A percentile compares a stretch with the other conserved stretches of the same genome.
These are phyloP conservation scores for Alternaria novae-zelandiae DNA, from an alignment of 2,329 filamentous ascomycete species.

Conservation along the genomic window DNA sequence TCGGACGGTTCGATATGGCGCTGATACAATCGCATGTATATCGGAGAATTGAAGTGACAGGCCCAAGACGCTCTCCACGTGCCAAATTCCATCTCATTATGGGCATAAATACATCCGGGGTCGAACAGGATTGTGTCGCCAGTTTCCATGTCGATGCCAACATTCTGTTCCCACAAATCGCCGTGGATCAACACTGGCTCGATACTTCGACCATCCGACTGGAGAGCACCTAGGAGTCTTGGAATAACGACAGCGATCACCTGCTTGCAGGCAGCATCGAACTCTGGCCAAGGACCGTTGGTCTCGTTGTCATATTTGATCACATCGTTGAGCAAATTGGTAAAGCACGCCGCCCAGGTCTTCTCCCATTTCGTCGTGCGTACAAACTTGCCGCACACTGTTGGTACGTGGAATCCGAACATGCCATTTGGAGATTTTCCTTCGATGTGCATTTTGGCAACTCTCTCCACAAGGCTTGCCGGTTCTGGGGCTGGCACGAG, in stretches of 20 bases:
- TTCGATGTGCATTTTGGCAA: background rate
- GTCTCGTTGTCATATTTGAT: background rate
- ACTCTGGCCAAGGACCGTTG: background rate
- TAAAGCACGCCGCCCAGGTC: background rate
- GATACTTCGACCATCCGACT: background rate
- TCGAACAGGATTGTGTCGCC: background rate
- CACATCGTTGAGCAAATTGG: background rate
- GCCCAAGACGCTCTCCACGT: background rate
- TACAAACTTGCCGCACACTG: background rate
- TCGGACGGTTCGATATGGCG: background rate
- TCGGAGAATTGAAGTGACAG: background rate
- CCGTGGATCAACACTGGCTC: background rate
- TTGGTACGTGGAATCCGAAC: background rate
- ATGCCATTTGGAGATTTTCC: background rate
- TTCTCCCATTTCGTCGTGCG: background rate
- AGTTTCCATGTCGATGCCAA: background rate
- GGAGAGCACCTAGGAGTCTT: background rate
- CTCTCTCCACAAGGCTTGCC: background rate
- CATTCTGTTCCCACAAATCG: background rate
- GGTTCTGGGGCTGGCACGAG: background rate
- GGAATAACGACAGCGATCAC: background rate
- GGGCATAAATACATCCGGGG: background rate
- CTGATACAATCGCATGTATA: background rate
- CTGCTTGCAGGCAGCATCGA: background rate
- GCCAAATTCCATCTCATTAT: background rate